Percentiles rank a stretch among this genome's conserved stretches.
phyloP scores from a whole-genome alignment of 2,329 filamentous ascomycete genomes.

The Cordyceps pruinosa region DNA sequence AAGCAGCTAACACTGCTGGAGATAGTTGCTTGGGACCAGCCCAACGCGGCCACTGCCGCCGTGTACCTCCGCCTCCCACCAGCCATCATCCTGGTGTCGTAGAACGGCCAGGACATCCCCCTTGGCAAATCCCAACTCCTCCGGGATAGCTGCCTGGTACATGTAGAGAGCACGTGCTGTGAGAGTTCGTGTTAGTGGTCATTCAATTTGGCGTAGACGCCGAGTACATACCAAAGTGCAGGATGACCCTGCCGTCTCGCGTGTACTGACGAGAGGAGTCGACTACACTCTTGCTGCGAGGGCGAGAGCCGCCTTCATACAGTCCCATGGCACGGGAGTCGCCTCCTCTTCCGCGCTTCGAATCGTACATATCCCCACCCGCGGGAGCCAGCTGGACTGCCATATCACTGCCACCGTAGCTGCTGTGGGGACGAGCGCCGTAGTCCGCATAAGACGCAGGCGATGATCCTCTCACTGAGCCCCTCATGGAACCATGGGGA shows the following conservation, averaged over 20 bases:
- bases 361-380: slow-evolving; percentile 52
- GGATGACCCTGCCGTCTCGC: slow-evolving; percentile 74
- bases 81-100: slow-evolving; percentile 91
- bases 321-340: slow-evolving; percentile 47
- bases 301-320: slow-evolving; percentile 47
- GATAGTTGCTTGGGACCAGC: slow-evolving; percentile 62
- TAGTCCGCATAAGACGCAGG: slow-evolving; percentile 43
- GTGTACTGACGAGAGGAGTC: slow-evolving; percentile 76
- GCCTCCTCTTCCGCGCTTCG: slow-evolving; percentile 44
- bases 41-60: slow-evolving; percentile 54
- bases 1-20: slow-evolving; percentile 42
- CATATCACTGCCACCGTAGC: slow-evolving; percentile 50
- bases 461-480: slow-evolving; percentile 39
- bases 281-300: slow-evolving; percentile 78
- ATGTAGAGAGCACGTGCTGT: slow-evolving; percentile 87
- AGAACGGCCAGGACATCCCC: slow-evolving; percentile 86
- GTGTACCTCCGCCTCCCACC: slow-evolving; percentile 97
- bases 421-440: slow-evolving; percentile 43
- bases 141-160: slow-evolving; percentile 90
- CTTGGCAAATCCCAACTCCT: slow-evolving; percentile 88
- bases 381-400: slow-evolving; percentile 59
- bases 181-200: slow-evolving; percentile 18
- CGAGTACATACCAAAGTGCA: slow-evolving; percentile 80
- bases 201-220: neutral
- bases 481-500: slow-evolving; percentile 39